Conservation (phyloP, 2,329 filamentous ascomycete species). For the Dothistroma pini region DNA sequence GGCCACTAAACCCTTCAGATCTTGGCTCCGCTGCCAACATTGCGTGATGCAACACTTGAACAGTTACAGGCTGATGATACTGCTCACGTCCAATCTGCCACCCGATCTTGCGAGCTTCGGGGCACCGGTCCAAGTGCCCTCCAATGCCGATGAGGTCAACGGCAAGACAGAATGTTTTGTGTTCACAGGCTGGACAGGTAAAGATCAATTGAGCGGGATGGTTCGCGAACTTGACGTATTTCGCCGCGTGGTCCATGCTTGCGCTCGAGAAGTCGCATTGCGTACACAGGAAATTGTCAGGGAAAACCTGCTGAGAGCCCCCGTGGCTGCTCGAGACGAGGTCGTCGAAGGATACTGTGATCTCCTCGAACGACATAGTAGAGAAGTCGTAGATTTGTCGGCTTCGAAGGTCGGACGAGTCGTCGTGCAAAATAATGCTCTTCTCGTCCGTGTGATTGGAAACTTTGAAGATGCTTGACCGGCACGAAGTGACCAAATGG, state of each 20-base stretch:
- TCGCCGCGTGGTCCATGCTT: background rate
- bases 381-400: too few species aligned
- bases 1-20: background rate
- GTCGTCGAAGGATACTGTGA: too few species aligned
- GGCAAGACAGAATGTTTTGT: background rate
- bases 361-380: too few species aligned
- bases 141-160: background rate
- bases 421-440: too few species aligned
- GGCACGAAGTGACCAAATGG: too few species aligned
- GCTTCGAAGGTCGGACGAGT: too few species aligned
- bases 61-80: background rate
- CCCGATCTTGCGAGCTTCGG: background rate
- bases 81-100: background rate
- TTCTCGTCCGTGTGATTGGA: too few species aligned
- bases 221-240: background rate
- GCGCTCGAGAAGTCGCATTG: background rate
- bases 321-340: too few species aligned
- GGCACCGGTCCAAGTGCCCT: background rate
- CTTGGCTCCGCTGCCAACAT: background rate
- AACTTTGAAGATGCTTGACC: too few species aligned
- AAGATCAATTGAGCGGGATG: background rate
- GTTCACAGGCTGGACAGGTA: background rate
- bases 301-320: too few species aligned
- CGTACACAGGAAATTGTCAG: background rate
- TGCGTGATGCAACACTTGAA: background rate